Conservation (phyloP, 2,329 filamentous ascomycete genomes). For the Ophiostoma perfectum region DNA sequence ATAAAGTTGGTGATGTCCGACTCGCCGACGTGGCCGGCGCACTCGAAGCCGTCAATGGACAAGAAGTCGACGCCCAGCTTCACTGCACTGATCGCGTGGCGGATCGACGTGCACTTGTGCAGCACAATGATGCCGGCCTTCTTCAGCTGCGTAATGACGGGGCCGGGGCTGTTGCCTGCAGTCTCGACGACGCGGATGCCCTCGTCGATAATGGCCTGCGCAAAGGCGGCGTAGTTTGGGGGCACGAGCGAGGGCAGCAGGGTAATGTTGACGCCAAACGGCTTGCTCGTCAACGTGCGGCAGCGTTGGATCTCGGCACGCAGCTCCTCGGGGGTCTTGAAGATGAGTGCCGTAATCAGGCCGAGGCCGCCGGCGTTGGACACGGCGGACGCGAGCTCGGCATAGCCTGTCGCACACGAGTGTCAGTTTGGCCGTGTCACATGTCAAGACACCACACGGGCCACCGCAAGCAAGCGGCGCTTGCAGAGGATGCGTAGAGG, state of each 20-base stretch:
- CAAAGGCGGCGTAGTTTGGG: conserved; percentile 88
- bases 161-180: conserved; percentile 61
- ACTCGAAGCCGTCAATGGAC: conserved; percentile 96
- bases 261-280: conserved; percentile 93
- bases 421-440: conserved; percentile 11
- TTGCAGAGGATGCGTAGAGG: too few relatives aligned
- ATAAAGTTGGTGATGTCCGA: conserved; percentile 87
- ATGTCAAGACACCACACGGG: conserved; percentile 3
- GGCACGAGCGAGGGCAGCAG: conserved; percentile 84
- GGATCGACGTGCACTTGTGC: conserved; percentile 96
- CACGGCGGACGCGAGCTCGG: conserved; percentile 69
- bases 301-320: conserved; percentile 89
- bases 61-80: conserved; percentile 96
- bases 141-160: conserved; percentile 85
- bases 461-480: not conserved
- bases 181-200: conserved; percentile 75
- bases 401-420: conserved; percentile 58
- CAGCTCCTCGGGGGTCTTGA: conserved; percentile 84
- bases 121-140: conserved; percentile 70
- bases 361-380: conserved; percentile 78
- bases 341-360: conserved; percentile 82
- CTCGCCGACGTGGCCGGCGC: conserved; percentile 84
- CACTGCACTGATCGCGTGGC: conserved; percentile 83
- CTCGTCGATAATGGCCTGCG: conserved; percentile 88
- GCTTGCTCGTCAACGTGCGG: conserved; percentile 68